These are phyloP conservation scores for Stereocaulon alpinum DNA, from an alignment of 495 filamentous ascomycete genomes.

Conservation along the genomic window DNA sequence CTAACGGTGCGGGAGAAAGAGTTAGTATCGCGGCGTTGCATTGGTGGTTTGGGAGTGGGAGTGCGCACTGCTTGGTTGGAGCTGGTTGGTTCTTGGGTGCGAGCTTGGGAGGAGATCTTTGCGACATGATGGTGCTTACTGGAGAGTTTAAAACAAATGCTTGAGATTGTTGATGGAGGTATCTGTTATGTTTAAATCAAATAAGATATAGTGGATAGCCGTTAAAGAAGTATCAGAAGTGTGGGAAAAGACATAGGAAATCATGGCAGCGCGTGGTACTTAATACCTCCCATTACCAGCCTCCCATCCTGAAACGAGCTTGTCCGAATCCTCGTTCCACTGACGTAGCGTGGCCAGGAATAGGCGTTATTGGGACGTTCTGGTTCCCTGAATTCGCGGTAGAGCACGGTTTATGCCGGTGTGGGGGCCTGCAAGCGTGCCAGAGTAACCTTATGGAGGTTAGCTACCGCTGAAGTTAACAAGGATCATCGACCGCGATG, in stretches of 20 bases:
- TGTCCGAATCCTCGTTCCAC: not conserved
- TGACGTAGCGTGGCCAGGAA: too few relatives aligned
- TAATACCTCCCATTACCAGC: not conserved
- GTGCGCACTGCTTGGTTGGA: slow-evolving; percentile 15
- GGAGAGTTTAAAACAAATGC: not conserved
- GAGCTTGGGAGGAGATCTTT: slow-evolving; percentile 15
- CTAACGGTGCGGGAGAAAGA: slow-evolving; percentile 4
- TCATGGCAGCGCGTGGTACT: not conserved
- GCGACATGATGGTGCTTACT: slow-evolving; percentile 10
- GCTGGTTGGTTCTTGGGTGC: slow-evolving; percentile 15
- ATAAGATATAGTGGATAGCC: not conserved
- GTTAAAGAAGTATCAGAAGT: not conserved
- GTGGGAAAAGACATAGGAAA: not conserved
- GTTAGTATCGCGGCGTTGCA: slow-evolving; percentile 2
- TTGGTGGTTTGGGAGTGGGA: not conserved
- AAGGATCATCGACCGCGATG: not conserved
- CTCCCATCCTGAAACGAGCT: not conserved
- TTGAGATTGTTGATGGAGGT: not conserved
- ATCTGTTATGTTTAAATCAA: not conserved
- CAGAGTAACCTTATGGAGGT: not conserved
- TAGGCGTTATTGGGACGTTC: too few relatives aligned
- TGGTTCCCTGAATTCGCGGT: too few relatives aligned
- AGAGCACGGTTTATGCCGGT: too few relatives aligned
- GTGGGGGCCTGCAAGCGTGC: too few relatives aligned
- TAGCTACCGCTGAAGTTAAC: not conserved